Evolutionary conservation across 805 yeast genomes (phyloP).

Genomic region (Saccharomycopsis schoenii): DNA sequence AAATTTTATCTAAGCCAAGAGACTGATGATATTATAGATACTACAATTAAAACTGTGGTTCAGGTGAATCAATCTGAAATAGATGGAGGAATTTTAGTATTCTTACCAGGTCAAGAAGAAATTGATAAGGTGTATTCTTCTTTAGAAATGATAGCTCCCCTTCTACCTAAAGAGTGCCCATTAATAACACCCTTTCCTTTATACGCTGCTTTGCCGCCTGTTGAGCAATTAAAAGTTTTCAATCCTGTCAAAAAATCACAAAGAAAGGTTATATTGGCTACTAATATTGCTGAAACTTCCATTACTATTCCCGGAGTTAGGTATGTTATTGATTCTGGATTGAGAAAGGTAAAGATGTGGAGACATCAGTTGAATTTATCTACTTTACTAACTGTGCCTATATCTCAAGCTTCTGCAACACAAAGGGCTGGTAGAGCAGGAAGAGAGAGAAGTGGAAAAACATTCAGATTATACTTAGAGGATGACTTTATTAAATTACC

Average conservation of each 20-base stretch:
- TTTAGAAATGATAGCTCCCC: conserved; percentile 50
- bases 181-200: conserved; percentile 68
- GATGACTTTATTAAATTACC: conserved; percentile 52
- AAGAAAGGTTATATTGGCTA: conserved; percentile 82
- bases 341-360: conserved; percentile 92
- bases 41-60: conserved; percentile 59
- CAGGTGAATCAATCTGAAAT: conserved; percentile 75
- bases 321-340: conserved; percentile 87
- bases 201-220: conserved; percentile 88
- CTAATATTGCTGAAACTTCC: conserved; percentile 97
- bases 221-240: conserved; percentile 75
- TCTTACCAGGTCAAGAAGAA: conserved; percentile 95
- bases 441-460: conserved; percentile 88
- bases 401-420: conserved; percentile 87
- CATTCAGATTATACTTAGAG: conserved; percentile 76
- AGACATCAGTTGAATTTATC: conserved; percentile 86
- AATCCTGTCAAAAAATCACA: conserved; percentile 49
- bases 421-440: conserved; percentile 99
- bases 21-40: conserved; percentile 76
- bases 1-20: conserved; percentile 54
- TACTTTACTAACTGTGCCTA: conserved; percentile 84
- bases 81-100: conserved; percentile 85
- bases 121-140: conserved; percentile 74
- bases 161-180: conserved; percentile 68
- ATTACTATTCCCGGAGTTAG: conserved; percentile 91